Evolutionary conservation across 208 protist genomes (phyloP).

Genomic region (Trypanosoma boissoni): DNA sequence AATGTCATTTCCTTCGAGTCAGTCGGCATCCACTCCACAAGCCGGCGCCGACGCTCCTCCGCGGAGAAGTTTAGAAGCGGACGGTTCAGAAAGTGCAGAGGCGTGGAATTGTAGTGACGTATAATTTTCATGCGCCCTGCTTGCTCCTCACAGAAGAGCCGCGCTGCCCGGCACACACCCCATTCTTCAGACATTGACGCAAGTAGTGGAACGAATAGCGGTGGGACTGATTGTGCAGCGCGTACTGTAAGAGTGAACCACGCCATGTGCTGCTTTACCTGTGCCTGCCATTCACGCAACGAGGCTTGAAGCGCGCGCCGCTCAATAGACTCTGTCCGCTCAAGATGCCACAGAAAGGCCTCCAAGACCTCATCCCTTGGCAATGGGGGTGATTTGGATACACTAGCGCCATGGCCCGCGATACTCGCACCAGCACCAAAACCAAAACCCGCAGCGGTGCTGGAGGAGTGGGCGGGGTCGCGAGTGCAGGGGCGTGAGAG

Average conservation of each 20-base stretch:
- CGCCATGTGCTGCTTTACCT: slow-evolving; percentile 28
- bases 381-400: background rate
- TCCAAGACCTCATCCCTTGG: slow-evolving; percentile 7
- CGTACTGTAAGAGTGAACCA: slow-evolving; percentile 23
- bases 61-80: slow-evolving; percentile 39
- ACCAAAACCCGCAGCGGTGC: too few relatives aligned
- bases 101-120: slow-evolving; percentile 51
- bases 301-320: slow-evolving; percentile 43
- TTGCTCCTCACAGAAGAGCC: slow-evolving; percentile 60
- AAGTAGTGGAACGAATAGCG: slow-evolving; percentile 55
- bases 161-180: slow-evolving; percentile 42
- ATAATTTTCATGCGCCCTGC: slow-evolving; percentile 42
- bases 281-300: slow-evolving; percentile 31
- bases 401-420: background rate
- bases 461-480: too few relatives aligned
- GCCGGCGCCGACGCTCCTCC: slow-evolving; percentile 39
- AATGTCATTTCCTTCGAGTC: background rate
- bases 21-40: slow-evolving; percentile 28
- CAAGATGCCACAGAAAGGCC: slow-evolving; percentile 53
- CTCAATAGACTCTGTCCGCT: slow-evolving; percentile 63
- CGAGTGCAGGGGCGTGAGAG: too few relatives aligned
- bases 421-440: background rate
- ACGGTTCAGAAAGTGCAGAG: slow-evolving; percentile 53
- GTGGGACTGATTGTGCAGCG: slow-evolving; percentile 31
- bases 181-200: slow-evolving; percentile 36